A percentile compares a stretch with the other conserved stretches of the same genome.
These are phyloP conservation scores for Camellia japonica DNA, from an alignment of 148 eudicot genomes.

Conservation along the genomic window DNA sequence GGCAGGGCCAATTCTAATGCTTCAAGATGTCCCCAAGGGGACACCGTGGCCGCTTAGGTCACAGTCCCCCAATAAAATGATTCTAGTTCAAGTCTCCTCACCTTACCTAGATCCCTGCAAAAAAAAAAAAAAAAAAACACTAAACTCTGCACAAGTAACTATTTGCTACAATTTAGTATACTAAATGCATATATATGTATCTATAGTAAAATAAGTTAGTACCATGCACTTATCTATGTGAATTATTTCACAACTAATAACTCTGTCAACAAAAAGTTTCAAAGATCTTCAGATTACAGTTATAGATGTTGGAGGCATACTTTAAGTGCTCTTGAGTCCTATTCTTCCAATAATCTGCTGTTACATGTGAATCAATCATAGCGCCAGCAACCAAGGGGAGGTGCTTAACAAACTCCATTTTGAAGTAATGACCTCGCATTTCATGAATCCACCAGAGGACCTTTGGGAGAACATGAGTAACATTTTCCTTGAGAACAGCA, in stretches of 20 bases:
- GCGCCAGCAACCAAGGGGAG: conserved; percentile 95
- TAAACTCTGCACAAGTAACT: not conserved
- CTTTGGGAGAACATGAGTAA: conserved; percentile 86
- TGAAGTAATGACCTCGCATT: conserved; percentile 99
- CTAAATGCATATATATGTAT: too few species aligned
- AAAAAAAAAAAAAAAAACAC: too few species aligned
- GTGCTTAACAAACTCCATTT: conserved; percentile 90
- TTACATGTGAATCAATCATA: conserved; percentile 93
- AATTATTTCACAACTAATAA: not conserved
- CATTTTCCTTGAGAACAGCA: conserved; percentile 85
- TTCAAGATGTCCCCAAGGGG: not conserved
- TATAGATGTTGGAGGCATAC: conserved; percentile 36
- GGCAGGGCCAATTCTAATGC: not conserved
- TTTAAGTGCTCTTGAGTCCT: conserved; percentile 84
- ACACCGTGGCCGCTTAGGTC: too few species aligned
- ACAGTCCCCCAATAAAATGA: too few species aligned
- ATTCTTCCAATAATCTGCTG: conserved; percentile 97
- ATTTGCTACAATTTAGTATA: not conserved
- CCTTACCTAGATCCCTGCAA: not conserved
- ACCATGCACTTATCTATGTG: too few species aligned
- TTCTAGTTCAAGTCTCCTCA: too few species aligned
- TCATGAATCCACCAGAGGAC: conserved; percentile 99
- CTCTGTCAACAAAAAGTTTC: not conserved
- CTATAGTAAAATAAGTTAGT: too few species aligned
- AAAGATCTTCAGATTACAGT: not conserved